Evolutionary conservation across 805 yeast genomes (phyloP).

Genomic region (Clavispora fructus): DNA sequence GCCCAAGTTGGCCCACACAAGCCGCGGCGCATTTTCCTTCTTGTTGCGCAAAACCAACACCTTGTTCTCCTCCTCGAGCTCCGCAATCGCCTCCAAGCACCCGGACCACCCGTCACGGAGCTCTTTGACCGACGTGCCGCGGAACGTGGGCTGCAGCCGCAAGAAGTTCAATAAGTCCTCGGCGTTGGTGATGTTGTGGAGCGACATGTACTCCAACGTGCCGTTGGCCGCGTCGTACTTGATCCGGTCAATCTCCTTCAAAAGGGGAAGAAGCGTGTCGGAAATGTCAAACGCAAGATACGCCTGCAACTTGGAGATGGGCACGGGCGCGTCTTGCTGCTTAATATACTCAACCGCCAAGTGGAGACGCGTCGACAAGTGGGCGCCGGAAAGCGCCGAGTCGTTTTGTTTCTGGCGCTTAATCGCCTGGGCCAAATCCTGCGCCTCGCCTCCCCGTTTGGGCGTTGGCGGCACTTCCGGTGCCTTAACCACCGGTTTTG

Average conservation of each 20-base stretch:
- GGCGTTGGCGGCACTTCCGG: conserved; percentile 7
- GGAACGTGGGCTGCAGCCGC: conserved; percentile 77
- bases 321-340: conserved; percentile 62
- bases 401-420: conserved; percentile 28
- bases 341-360: conserved; percentile 90
- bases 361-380: conserved; percentile 79
- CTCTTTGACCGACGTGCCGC: conserved; percentile 80
- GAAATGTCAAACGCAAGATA: conserved; percentile 62
- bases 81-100: conserved; percentile 71
- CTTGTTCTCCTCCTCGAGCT: conserved; percentile 70
- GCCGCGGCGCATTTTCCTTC: conserved; percentile 89
- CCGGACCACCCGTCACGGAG: conserved; percentile 92
- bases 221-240: conserved; percentile 55
- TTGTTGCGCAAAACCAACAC: conserved; percentile 83
- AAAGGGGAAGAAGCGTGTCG: conserved; percentile 59
- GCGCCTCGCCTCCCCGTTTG: conserved; percentile 15
- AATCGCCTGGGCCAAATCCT: conserved; percentile 27
- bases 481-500: conserved; percentile 17
- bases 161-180: conserved; percentile 72
- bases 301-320: conserved; percentile 57
- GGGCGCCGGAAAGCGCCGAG: conserved; percentile 43
- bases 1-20: conserved; percentile 85
- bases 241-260: conserved; percentile 74
- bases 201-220: conserved; percentile 80
- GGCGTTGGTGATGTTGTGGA: conserved; percentile 79